phyloP scores from a whole-genome alignment of 176 grass and related monocot species.

The Avena sativa region DNA sequence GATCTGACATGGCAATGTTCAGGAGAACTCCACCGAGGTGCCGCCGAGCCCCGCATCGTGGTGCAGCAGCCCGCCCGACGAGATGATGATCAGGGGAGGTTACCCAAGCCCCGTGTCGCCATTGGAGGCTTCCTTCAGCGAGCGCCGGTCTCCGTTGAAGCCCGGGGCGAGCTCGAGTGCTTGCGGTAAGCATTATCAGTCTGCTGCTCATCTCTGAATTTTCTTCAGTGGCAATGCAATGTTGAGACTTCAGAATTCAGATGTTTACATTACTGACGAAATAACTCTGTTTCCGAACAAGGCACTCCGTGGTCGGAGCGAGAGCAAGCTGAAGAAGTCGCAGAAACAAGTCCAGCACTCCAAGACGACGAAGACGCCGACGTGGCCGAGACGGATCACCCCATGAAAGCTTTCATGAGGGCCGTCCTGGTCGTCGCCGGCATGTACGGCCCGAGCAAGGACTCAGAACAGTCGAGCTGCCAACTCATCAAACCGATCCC shows the following conservation, averaged over 20 bases:
- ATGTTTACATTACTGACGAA: not conserved
- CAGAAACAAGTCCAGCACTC: constrained; percentile 39
- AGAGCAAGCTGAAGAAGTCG: constrained; percentile 30
- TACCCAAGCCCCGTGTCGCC: constrained; percentile 93
- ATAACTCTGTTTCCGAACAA: constrained; percentile 34
- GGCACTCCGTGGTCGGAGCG: constrained; percentile 35
- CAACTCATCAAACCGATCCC: constrained; percentile 64
- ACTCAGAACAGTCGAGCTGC: constrained; percentile 10
- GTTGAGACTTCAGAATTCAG: not conserved
- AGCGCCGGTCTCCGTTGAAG: constrained; percentile 52
- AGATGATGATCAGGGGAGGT: constrained; percentile 73
- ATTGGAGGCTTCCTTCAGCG: constrained; percentile 74
- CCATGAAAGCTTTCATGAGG: constrained; percentile 70
- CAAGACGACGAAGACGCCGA: constrained; percentile 35
- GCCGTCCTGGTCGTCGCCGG: constrained; percentile 61
- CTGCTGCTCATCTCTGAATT: constrained; percentile 32
- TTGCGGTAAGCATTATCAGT: constrained; percentile 50
- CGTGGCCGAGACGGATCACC: constrained; percentile 33
- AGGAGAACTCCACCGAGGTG: constrained; percentile 98
- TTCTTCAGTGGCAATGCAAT: not conserved
- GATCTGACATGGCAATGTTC: constrained; percentile 23
- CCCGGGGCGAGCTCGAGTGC: constrained; percentile 24
- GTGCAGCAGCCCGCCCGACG: constrained; percentile 83
- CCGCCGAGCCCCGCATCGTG: constrained; percentile 91
- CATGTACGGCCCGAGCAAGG: constrained; percentile 42